Conservation (phyloP, 2,329 filamentous ascomycete genomes). For the Cladophialophora exuberans region DNA sequence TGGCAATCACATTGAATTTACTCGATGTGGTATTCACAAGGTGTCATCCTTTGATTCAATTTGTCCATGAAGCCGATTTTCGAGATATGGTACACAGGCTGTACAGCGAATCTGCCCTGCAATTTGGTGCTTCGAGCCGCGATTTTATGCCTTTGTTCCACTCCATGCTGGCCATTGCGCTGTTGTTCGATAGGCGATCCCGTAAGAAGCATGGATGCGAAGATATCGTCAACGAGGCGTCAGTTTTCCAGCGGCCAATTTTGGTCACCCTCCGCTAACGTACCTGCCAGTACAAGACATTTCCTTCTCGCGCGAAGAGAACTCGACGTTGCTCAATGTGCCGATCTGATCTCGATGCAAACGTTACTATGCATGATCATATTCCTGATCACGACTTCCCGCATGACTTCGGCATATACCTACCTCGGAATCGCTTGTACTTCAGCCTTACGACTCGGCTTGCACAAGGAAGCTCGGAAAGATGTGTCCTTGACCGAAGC, state of each 20-base stretch:
- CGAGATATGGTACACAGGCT: slow-evolving; percentile 24
- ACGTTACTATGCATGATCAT: slow-evolving; percentile 21
- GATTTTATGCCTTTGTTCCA: slow-evolving; percentile 26
- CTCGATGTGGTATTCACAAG: slow-evolving; percentile 24
- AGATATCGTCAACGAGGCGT: slow-evolving; percentile 23
- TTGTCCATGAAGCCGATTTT: slow-evolving; percentile 25
- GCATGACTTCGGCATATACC: slow-evolving; percentile 25
- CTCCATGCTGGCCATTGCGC: slow-evolving; percentile 24
- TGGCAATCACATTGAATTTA: slow-evolving; percentile 15
- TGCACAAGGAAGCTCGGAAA: slow-evolving; percentile 21
- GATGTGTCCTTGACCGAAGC: slow-evolving; percentile 9
- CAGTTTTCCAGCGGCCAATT: not conserved
- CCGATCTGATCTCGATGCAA: slow-evolving; percentile 26
- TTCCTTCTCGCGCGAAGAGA: slow-evolving; percentile 17
- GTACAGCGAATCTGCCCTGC: slow-evolving; percentile 16
- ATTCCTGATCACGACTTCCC: slow-evolving; percentile 29
- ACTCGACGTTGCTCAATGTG: slow-evolving; percentile 23
- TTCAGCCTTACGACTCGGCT: slow-evolving; percentile 24
- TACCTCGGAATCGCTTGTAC: slow-evolving; percentile 27
- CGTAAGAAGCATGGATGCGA: slow-evolving; percentile 27
- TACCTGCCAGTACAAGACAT: slow-evolving; percentile 17
- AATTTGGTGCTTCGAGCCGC: slow-evolving; percentile 8
- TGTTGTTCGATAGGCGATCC: slow-evolving; percentile 16
- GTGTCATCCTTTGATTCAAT: slow-evolving; percentile 25
- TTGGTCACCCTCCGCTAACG: not conserved